Conservation (phyloP, 176 grass and related monocot species). For the Zoysia japonica region DNA sequence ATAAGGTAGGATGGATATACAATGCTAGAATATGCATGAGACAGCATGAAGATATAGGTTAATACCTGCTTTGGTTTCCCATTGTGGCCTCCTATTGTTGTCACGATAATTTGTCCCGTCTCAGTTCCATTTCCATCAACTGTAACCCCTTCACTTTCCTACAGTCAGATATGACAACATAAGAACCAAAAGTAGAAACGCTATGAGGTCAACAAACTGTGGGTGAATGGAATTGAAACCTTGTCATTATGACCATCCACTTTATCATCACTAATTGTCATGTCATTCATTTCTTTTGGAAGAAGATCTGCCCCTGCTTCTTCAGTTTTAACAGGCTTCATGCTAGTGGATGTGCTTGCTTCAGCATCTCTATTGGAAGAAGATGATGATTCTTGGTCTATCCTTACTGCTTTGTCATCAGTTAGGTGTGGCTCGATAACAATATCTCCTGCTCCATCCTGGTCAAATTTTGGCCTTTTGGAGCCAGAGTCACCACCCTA, state of each 20-base stretch:
- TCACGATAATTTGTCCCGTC: slow-evolving; percentile 85
- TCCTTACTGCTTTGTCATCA: slow-evolving; percentile 45
- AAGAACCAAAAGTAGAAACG: slow-evolving; percentile 33
- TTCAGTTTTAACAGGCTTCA: slow-evolving; percentile 59
- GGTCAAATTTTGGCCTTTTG: slow-evolving; percentile 88
- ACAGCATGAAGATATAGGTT: background rate
- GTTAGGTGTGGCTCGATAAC: slow-evolving; percentile 56
- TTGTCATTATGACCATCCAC: slow-evolving; percentile 58
- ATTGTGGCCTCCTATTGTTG: slow-evolving; percentile 84
- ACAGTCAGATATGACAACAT: slow-evolving; percentile 21
- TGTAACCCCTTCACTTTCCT: slow-evolving; percentile 65
- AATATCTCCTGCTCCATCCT: slow-evolving; percentile 64
- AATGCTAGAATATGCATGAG: background rate
- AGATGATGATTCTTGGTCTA: slow-evolving; percentile 50
- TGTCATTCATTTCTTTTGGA: slow-evolving; percentile 85
- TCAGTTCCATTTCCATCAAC: slow-evolving; percentile 78
- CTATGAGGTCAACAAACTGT: slow-evolving; percentile 12
- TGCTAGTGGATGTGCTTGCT: slow-evolving; percentile 68
- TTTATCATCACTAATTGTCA: slow-evolving; percentile 91
- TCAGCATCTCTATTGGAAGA: slow-evolving; percentile 60
- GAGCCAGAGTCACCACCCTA: slow-evolving; percentile 79
- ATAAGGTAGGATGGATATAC: background rate
- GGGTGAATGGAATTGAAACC: slow-evolving; percentile 39
- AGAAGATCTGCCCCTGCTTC: slow-evolving; percentile 72
- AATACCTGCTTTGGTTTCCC: slow-evolving; percentile 89